Evolutionary conservation across 2,329 filamentous ascomycete species (phyloP).

Genomic region (Trichoderma guizhouense): DNA sequence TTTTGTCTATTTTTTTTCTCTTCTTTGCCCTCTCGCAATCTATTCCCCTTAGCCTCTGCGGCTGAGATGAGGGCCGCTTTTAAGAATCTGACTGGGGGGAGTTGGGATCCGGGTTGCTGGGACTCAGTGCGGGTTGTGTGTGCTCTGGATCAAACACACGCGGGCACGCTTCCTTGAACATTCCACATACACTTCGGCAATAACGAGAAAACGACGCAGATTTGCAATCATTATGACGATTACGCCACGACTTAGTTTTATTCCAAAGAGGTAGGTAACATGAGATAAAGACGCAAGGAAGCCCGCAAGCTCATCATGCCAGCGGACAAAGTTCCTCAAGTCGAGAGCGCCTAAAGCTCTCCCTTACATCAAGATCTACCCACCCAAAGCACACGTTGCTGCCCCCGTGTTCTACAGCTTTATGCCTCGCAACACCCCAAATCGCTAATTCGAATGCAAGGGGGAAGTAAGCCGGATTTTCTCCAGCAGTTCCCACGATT

Average conservation of each 20-base stretch:
- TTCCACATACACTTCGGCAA: neutral
- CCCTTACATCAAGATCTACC: neutral
- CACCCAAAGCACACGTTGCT: neutral
- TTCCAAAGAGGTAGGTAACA: neutral
- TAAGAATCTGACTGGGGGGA: conserved; percentile 9
- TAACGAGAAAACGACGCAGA: neutral
- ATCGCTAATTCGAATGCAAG: neutral
- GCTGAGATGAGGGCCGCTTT: neutral
- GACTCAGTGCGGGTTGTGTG: neutral
- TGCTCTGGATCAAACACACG: neutral
- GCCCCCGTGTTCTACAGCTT: neutral
- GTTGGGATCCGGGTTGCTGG: conserved; percentile 11
- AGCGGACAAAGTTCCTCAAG: neutral
- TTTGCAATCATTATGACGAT: neutral
- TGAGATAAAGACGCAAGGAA: neutral
- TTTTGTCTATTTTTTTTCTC: neutral
- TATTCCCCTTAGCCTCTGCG: neutral
- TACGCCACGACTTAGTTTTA: neutral
- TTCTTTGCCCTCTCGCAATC: neutral
- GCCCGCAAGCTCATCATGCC: neutral
- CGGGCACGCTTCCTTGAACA: neutral
- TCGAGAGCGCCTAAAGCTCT: neutral
- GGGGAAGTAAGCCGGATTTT: neutral
- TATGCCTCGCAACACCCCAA: neutral
- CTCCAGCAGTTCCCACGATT: neutral